Evolutionary conservation across 129 eudicot genomes (phyloP).

Genomic region (Erigeron canadensis): DNA sequence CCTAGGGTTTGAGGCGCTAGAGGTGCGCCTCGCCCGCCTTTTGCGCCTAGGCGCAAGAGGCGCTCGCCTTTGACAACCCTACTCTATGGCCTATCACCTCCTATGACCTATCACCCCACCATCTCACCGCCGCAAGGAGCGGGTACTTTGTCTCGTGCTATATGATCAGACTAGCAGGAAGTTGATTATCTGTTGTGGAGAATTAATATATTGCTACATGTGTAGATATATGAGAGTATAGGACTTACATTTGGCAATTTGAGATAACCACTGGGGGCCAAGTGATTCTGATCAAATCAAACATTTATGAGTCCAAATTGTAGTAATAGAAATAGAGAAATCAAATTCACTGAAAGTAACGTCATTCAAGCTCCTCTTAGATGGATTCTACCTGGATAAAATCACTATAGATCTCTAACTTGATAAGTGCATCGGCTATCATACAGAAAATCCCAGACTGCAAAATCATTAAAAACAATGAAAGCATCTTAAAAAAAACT

Average conservation of each 20-base stretch:
- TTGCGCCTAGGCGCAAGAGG: too few relatives aligned
- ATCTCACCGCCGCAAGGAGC: too few relatives aligned
- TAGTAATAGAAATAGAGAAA: not conserved
- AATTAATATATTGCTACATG: not conserved
- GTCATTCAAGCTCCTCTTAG: not conserved
- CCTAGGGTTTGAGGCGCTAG: too few relatives aligned
- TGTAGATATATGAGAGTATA: not conserved
- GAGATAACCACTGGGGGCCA: constrained; percentile 98
- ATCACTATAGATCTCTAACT: constrained; percentile 75
- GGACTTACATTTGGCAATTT: constrained; percentile 84
- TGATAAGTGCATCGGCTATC: constrained; percentile 65
- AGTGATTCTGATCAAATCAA: constrained; percentile 51
- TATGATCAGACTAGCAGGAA: too few relatives aligned
- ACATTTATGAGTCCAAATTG: constrained; percentile 27
- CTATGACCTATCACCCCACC: too few relatives aligned
- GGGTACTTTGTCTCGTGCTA: too few relatives aligned
- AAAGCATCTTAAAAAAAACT: not conserved
- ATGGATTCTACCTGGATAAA: constrained; percentile 52
- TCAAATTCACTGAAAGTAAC: not conserved
- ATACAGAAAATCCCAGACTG: constrained; percentile 81
- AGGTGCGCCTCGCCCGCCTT: too few relatives aligned
- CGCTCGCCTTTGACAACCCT: too few relatives aligned
- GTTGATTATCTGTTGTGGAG: too few relatives aligned
- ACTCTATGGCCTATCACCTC: too few relatives aligned
- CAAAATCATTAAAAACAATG: constrained; percentile 20